Evolutionary conservation across 495 filamentous ascomycete species (phyloP).

Genomic region (Parathielavia appendiculata): DNA sequence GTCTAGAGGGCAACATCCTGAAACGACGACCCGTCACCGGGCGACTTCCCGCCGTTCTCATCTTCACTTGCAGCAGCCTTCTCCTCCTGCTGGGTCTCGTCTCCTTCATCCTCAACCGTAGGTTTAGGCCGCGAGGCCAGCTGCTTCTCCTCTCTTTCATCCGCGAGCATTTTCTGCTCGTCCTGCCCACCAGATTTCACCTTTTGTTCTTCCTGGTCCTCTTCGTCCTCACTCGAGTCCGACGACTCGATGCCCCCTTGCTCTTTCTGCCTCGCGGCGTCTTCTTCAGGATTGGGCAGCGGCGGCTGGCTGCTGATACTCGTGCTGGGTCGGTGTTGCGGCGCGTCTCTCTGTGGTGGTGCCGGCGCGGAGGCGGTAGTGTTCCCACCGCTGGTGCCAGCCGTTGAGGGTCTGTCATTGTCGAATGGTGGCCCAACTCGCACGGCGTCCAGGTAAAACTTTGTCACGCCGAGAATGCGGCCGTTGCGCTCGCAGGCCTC

Average conservation of each 20-base stretch:
- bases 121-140: conserved; percentile 41
- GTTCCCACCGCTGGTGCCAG: conserved; percentile 15
- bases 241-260: conserved; percentile 24
- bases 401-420: conserved; percentile 25
- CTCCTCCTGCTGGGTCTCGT: conserved; percentile 34
- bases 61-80: conserved; percentile 32
- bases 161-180: conserved; percentile 53
- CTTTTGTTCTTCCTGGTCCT: conserved; percentile 36
- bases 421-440: conserved; percentile 33
- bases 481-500: conserved; percentile 91
- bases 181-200: conserved; percentile 33
- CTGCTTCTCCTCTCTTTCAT: conserved; percentile 49
- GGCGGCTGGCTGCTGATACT: not conserved
- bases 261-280: conserved; percentile 12
- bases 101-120: conserved; percentile 26
- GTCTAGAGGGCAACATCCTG: conserved; percentile 50
- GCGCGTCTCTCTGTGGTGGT: conserved; percentile 6
- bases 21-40: conserved; percentile 45
- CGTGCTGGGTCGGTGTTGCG: conserved; percentile 1
- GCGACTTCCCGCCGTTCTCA: conserved; percentile 37
- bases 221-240: conserved; percentile 30
- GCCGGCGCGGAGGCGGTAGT: not conserved
- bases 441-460: conserved; percentile 85
- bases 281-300: not conserved
- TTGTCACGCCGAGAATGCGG: conserved; percentile 86